These are phyloP conservation scores for Peniophora sp. DNA, from an alignment of 1,284 basidiomycete genomes.

Conservation along the genomic window DNA sequence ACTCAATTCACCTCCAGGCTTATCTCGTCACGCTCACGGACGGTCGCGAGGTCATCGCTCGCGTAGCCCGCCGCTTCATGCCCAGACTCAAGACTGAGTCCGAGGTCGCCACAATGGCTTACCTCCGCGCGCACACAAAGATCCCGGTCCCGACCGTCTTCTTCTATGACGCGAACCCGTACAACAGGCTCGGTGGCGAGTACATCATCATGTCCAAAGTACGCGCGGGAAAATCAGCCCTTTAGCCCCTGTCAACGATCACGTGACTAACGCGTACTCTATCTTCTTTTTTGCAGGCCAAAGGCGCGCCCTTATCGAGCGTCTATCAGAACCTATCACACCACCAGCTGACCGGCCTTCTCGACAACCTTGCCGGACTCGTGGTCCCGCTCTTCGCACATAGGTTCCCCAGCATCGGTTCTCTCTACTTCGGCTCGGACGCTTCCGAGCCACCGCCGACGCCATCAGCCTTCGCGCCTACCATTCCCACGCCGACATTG, in stretches of 20 bases:
- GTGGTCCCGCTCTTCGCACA: conserved; percentile 68
- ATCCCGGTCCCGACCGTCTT: conserved; percentile 69
- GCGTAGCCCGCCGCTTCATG: conserved; percentile 77
- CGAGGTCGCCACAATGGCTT: conserved; percentile 74
- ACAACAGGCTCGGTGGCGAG: conserved; percentile 74
- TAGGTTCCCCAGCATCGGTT: conserved; percentile 65
- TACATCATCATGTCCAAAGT: conserved; percentile 82
- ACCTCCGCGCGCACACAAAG: conserved; percentile 56
- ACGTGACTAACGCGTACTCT: conserved; percentile 12
- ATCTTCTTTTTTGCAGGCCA: conserved; percentile 38
- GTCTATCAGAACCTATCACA: conserved; percentile 64
- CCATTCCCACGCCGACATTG: conserved; percentile 14
- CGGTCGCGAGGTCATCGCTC: conserved; percentile 55
- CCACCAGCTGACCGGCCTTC: conserved; percentile 48
- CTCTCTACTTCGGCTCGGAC: conserved; percentile 53
- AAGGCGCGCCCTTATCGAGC: conserved; percentile 56
- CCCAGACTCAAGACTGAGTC: conserved; percentile 75
- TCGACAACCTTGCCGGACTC: conserved; percentile 57
- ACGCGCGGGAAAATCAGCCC: conserved; percentile 12
- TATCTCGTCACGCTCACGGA: conserved; percentile 66
- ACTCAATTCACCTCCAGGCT: conserved; percentile 39
- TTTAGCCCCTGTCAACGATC: conserved; percentile 6
- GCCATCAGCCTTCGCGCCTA: conserved; percentile 7
- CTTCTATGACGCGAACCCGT: conserved; percentile 72
- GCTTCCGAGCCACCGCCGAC: conserved; percentile 15